Conservation (phyloP, 2,329 filamentous ascomycete genomes). For the Epichloe scottii region DNA sequence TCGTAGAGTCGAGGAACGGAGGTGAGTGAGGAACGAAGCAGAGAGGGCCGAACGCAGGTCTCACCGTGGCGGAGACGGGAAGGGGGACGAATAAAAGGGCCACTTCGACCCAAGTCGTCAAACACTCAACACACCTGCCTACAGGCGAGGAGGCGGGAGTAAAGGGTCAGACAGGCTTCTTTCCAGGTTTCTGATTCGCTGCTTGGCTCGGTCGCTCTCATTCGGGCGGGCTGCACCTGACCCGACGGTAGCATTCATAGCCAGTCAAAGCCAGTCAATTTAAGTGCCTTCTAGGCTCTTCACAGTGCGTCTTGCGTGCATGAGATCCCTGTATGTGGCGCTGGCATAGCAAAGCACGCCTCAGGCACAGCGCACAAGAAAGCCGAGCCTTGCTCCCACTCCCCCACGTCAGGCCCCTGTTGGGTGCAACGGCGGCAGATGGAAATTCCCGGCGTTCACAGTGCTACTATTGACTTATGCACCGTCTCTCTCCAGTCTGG, state of each 20-base stretch:
- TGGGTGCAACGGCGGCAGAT: neutral
- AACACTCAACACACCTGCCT: neutral
- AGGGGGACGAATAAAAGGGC: neutral
- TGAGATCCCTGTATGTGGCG: conserved; percentile 1
- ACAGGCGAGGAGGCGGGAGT: neutral
- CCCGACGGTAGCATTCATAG: conserved; percentile 5
- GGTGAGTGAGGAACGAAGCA: conserved; percentile 5
- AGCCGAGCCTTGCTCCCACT: neutral
- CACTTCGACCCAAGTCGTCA: neutral
- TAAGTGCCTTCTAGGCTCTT: neutral
- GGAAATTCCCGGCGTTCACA: neutral
- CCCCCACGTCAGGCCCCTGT: neutral
- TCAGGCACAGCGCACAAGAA: neutral
- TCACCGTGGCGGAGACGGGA: conserved; percentile 8
- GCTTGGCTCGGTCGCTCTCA: neutral
- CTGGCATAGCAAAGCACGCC: neutral
- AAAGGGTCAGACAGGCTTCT: neutral
- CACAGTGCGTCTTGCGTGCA: conserved; percentile 6
- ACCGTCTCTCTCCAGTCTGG: neutral
- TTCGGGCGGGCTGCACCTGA: neutral
- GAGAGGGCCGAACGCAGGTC: conserved; percentile 9
- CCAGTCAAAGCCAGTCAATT: conserved; percentile 1
- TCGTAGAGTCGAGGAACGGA: neutral
- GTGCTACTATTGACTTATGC: neutral
- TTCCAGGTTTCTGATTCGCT: neutral